Evolutionary conservation across 1,139 yeast genomes (phyloP).

Genomic region (Groenewaldozyma sp.): DNA sequence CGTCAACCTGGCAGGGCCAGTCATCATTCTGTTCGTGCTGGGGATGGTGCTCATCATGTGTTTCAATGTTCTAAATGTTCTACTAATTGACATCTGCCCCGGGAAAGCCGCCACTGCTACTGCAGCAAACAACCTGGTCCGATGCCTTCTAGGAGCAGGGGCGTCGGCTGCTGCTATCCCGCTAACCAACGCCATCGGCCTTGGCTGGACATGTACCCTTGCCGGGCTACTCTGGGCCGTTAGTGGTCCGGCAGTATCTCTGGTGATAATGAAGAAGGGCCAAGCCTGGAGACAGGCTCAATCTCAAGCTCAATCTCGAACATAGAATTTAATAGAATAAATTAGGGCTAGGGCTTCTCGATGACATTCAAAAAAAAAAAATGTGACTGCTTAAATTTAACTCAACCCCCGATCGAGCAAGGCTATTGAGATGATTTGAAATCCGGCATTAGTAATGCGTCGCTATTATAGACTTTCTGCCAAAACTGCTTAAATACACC

Average conservation of each 20-base stretch:
- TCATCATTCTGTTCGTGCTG: constrained; percentile 40
- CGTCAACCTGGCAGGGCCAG: constrained; percentile 41
- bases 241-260: not conserved
- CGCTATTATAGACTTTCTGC: too few species aligned
- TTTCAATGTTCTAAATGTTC: constrained; percentile 22
- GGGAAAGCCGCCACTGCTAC: constrained; percentile 47
- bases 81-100: constrained; percentile 51
- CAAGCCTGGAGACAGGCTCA: not conserved
- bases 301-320: too few species aligned
- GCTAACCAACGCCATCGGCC: constrained; percentile 41
- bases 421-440: too few species aligned
- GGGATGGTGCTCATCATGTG: constrained; percentile 24
- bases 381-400: too few species aligned
- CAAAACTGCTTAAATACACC: not conserved
- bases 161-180: constrained; percentile 48
- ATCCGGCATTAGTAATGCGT: too few species aligned
- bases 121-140: constrained; percentile 45
- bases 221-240: constrained; percentile 1
- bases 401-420: too few species aligned
- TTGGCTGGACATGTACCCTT: constrained; percentile 54
- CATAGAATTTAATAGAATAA: too few species aligned
- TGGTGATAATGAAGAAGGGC: not conserved
- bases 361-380: too few species aligned
- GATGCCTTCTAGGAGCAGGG: constrained; percentile 50
- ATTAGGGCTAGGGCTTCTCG: too few species aligned